A percentile compares a stretch with the other conserved stretches of the same genome.
phyloP scores from a whole-genome alignment of 1,139 yeast species.

The Geotrichum siamense region DNA sequence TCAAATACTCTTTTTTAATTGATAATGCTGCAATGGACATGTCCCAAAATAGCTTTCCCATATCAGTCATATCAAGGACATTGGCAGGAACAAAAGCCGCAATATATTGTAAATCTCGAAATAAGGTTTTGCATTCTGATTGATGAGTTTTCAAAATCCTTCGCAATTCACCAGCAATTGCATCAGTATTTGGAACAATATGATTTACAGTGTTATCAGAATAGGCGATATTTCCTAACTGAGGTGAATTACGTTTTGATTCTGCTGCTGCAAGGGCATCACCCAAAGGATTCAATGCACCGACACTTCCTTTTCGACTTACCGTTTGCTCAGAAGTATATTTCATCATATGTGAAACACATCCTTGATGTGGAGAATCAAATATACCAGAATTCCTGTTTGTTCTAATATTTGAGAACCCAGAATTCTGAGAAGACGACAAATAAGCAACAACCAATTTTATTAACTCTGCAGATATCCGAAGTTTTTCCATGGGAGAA shows the following conservation, averaged over 20 bases:
- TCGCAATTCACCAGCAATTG: constrained; percentile 32
- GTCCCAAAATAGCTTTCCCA: constrained; percentile 36
- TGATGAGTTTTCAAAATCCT: constrained; percentile 25
- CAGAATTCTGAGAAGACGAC: constrained; percentile 3
- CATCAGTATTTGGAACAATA: constrained; percentile 28
- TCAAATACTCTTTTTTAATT: constrained; percentile 31
- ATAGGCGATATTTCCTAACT: background rate
- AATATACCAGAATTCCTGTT: background rate
- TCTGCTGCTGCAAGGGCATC: constrained; percentile 29
- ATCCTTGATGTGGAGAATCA: background rate
- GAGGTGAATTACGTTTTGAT: constrained; percentile 20
- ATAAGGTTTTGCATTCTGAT: constrained; percentile 31
- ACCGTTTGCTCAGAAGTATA: constrained; percentile 7
- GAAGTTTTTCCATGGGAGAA: constrained; percentile 30
- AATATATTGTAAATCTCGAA: constrained; percentile 34
- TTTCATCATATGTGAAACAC: constrained; percentile 4
- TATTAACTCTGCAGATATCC: constrained; percentile 29
- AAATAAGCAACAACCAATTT: constrained; percentile 27
- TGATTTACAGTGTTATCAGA: background rate
- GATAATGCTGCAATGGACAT: constrained; percentile 35
- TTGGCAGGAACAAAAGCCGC: constrained; percentile 34
- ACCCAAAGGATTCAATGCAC: constrained; percentile 24
- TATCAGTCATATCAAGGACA: constrained; percentile 31
- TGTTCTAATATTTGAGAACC: background rate
- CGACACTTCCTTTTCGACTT: constrained; percentile 18